Conservation (phyloP, 768 basidiomycete species). For the Mycena amicta region DNA sequence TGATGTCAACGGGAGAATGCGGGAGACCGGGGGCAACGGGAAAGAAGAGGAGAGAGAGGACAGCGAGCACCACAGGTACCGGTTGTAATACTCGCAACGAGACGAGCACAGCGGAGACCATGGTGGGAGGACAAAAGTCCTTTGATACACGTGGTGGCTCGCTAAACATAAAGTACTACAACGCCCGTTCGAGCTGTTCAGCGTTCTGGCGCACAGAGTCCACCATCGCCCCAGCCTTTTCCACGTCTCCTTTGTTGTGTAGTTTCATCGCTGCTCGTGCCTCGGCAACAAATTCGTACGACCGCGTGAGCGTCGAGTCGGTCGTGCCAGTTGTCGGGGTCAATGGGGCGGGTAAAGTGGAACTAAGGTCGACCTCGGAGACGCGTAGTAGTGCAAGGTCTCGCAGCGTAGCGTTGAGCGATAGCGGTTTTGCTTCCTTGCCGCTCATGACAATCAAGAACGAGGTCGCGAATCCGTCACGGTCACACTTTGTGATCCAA, state of each 20-base stretch:
- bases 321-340: constrained; percentile 21
- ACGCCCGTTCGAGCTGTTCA: constrained; percentile 51
- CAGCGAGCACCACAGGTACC: constrained; percentile 59
- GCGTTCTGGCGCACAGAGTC: constrained; percentile 57
- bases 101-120: constrained; percentile 42
- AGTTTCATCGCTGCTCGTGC: constrained; percentile 60
- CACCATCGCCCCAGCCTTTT: constrained; percentile 53
- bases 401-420: constrained; percentile 61
- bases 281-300: constrained; percentile 61
- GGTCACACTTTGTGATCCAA: no score
- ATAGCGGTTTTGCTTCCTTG: constrained; percentile 51
- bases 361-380: constrained; percentile 44
- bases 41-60: constrained; percentile 59
- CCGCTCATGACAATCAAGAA: constrained; percentile 1
- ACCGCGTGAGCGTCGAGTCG: constrained; percentile 47
- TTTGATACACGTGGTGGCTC: background rate
- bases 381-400: constrained; percentile 75
- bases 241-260: constrained; percentile 53
- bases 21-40: constrained; percentile 42
- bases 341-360: constrained; percentile 25
- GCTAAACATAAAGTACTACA: constrained; percentile 21
- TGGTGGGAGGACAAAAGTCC: constrained; percentile 33
- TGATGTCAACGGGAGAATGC: constrained; percentile 65
- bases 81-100: constrained; percentile 72
- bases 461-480: no score